Percentiles rank a stretch among this genome's conserved stretches.
Conservation (phyloP, 805 yeast genomes). For the Cyberlindnera maritima region DNA sequence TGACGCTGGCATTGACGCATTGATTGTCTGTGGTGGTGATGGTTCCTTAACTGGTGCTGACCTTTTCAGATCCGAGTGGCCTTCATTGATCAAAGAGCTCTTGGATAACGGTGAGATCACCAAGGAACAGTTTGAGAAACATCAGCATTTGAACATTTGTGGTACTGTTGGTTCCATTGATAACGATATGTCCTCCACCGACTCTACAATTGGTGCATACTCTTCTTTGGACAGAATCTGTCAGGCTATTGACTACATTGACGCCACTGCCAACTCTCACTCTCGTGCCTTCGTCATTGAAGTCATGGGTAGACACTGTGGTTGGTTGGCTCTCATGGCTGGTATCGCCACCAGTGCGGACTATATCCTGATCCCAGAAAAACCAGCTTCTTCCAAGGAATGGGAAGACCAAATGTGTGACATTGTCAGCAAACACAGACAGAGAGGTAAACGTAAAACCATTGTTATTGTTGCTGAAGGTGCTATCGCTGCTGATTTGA, state of each 20-base stretch:
- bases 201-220: conserved; percentile 94
- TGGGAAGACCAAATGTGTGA: conserved; percentile 83
- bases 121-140: conserved; percentile 53
- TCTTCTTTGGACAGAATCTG: conserved; percentile 92
- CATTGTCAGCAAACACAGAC: conserved; percentile 60
- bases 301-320: conserved; percentile 99
- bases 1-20: conserved; percentile 85
- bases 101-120: conserved; percentile 54
- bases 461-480: conserved; percentile 98
- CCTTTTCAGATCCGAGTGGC: conserved; percentile 92
- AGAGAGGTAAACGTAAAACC: conserved; percentile 87
- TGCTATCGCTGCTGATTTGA: conserved; percentile 79
- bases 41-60: conserved; percentile 99
- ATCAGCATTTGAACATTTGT: conserved; percentile 76
- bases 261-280: conserved; percentile 96
- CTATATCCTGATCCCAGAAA: conserved; percentile 90
- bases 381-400: conserved; percentile 68
- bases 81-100: conserved; percentile 75
- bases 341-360: conserved; percentile 97
- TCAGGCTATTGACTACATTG: conserved; percentile 92
- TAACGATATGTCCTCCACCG: conserved; percentile 97
- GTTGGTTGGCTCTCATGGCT: conserved; percentile 97
- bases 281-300: conserved; percentile 97
- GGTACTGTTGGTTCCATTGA: conserved; percentile 97
- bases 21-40: conserved; percentile 98